Evolutionary conservation across 495 filamentous ascomycete species (phyloP).

Genomic region (Lentithecium fluviatile): DNA sequence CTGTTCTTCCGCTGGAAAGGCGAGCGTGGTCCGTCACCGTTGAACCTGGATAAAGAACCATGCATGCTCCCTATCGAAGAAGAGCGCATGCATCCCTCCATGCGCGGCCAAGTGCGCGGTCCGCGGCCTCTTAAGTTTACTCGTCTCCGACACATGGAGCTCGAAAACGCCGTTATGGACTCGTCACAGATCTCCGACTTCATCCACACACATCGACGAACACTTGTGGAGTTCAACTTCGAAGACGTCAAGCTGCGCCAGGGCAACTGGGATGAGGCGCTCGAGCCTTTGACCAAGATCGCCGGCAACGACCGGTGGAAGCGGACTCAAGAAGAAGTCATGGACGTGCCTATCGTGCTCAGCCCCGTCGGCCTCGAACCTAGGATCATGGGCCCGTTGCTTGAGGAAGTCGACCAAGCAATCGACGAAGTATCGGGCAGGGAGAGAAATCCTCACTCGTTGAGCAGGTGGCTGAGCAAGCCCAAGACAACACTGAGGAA

Average conservation of each 20-base stretch:
- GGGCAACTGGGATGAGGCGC: slow-evolving; percentile 73
- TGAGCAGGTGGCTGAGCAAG: slow-evolving; percentile 32
- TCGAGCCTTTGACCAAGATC: slow-evolving; percentile 61
- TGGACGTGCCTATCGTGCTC: slow-evolving; percentile 41
- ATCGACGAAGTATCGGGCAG: slow-evolving; percentile 12
- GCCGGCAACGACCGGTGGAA: slow-evolving; percentile 55
- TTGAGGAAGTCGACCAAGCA: slow-evolving; percentile 17
- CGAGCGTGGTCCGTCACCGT: slow-evolving; percentile 62
- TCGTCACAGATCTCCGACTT: slow-evolving; percentile 64
- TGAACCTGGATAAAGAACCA: slow-evolving; percentile 63
- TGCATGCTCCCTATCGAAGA: slow-evolving; percentile 50
- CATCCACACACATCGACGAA: slow-evolving; percentile 58
- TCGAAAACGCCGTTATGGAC: slow-evolving; percentile 66
- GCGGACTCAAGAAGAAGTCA: slow-evolving; percentile 47
- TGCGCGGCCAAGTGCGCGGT: slow-evolving; percentile 25
- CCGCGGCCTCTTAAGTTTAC: slow-evolving; percentile 51
- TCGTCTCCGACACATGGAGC: slow-evolving; percentile 58
- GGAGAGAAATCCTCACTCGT: neutral
- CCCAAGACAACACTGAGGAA: slow-evolving; percentile 3
- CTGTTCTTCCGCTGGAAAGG: slow-evolving; percentile 72
- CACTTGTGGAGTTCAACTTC: slow-evolving; percentile 69
- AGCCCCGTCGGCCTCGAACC: slow-evolving; percentile 33
- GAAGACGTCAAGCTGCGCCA: slow-evolving; percentile 62
- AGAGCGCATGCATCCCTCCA: slow-evolving; percentile 44
- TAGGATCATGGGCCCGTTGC: slow-evolving; percentile 26